Evolutionary conservation across 495 filamentous ascomycete genomes (phyloP).

Genomic region (Zalerion maritima): DNA sequence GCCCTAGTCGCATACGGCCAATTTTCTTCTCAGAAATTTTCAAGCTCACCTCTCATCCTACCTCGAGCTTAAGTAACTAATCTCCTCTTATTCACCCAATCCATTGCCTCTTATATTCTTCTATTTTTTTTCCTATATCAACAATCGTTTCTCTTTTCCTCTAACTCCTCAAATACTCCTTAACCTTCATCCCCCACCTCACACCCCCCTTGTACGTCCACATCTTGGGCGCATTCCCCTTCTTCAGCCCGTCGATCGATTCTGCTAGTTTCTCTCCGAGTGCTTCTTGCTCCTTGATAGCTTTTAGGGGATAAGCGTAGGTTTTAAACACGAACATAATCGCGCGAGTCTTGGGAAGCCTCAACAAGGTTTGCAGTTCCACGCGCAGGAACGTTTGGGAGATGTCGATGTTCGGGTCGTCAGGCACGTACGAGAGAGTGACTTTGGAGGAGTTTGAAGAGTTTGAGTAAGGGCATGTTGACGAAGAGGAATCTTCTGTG

Average conservation of each 20-base stretch:
- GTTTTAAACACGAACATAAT: slow-evolving; percentile 71
- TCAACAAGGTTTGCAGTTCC: slow-evolving; percentile 65
- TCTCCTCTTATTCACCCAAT: no score
- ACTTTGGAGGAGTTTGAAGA: slow-evolving; percentile 1
- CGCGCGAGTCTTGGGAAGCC: slow-evolving; percentile 49
- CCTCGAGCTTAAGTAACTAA: no score
- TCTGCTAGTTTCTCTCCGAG: slow-evolving; percentile 46
- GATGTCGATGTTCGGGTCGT: no score
- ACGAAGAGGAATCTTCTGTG: slow-evolving; percentile 3
- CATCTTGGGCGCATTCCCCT: slow-evolving; percentile 54
- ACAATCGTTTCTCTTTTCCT: no score
- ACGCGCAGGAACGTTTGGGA: slow-evolving; percentile 43
- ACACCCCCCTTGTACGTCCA: slow-evolving; percentile 52
- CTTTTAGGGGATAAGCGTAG: slow-evolving; percentile 51
- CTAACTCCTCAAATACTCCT: slow-evolving; percentile 43
- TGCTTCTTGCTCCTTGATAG: slow-evolving; percentile 60
- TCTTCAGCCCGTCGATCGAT: slow-evolving; percentile 58
- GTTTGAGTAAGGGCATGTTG: slow-evolving; percentile 1
- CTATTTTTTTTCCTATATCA: no score
- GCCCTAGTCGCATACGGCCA: no score
- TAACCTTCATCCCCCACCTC: slow-evolving; percentile 51
- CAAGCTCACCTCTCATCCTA: no score
- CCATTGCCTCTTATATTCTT: no score
- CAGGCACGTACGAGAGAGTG: no score
- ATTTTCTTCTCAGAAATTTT: no score